Percentiles rank a stretch among this genome's conserved stretches.
These are phyloP conservation scores for Nothophoma quercina DNA, from an alignment of 2,329 filamentous ascomycete species.

Conservation along the genomic window DNA sequence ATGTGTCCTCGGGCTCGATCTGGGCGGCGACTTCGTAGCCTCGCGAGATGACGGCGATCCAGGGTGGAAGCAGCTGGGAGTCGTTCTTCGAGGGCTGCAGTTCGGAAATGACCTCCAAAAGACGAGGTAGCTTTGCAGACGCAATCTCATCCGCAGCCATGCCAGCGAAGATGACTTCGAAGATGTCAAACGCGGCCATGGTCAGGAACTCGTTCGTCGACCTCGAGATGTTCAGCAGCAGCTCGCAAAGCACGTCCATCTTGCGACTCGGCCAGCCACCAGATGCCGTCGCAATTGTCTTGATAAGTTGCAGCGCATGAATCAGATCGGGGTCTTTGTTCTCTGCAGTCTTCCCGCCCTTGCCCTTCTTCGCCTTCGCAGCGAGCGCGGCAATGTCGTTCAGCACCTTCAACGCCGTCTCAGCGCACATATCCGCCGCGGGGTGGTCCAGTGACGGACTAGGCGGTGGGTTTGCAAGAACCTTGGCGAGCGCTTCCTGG, in stretches of 20 bases:
- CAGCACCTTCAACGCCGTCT: slow-evolving; percentile 83
- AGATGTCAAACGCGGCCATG: slow-evolving; percentile 95
- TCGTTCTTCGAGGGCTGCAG: slow-evolving; percentile 91
- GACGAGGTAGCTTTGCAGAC: slow-evolving; percentile 84
- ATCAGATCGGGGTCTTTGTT: slow-evolving; percentile 84
- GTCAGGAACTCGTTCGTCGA: slow-evolving; percentile 95
- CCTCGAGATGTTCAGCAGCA: slow-evolving; percentile 85
- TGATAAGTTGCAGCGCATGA: slow-evolving; percentile 90
- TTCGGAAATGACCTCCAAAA: slow-evolving; percentile 91
- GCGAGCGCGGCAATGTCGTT: slow-evolving; percentile 76
- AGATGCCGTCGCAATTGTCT: slow-evolving; percentile 84
- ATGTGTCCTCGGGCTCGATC: slow-evolving; percentile 87
- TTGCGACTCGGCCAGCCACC: slow-evolving; percentile 97
- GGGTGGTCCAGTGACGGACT: slow-evolving; percentile 94
- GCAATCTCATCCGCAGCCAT: slow-evolving; percentile 83
- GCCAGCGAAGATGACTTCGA: slow-evolving; percentile 93
- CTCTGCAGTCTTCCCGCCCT: slow-evolving; percentile 60
- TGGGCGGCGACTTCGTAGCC: slow-evolving; percentile 94
- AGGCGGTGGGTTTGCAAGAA: slow-evolving; percentile 85
- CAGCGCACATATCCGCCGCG: slow-evolving; percentile 93
- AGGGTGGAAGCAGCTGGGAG: slow-evolving; percentile 91
- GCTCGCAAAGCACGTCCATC: slow-evolving; percentile 89
- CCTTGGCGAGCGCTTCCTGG: slow-evolving; percentile 83
- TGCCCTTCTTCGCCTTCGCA: slow-evolving; percentile 72
- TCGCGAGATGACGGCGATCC: slow-evolving; percentile 93